These are phyloP conservation scores for Trametes pubescens DNA, from an alignment of 1,284 basidiomycete genomes.

Conservation along the genomic window DNA sequence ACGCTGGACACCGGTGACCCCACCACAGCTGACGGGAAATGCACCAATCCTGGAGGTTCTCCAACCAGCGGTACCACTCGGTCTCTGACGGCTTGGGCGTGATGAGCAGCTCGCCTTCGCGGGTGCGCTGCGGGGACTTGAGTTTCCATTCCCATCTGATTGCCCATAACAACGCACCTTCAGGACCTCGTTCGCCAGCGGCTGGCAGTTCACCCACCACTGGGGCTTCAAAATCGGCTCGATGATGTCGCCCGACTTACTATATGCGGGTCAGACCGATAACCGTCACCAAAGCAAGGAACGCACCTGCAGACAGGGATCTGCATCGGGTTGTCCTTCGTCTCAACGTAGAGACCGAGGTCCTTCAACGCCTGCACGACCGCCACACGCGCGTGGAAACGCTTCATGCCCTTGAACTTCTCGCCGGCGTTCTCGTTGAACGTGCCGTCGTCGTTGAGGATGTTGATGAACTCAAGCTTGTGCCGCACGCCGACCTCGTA, in stretches of 20 bases:
- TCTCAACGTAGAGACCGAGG: constrained; percentile 88
- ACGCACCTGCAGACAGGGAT: constrained; percentile 79
- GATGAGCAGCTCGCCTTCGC: constrained; percentile 86
- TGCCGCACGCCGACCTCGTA: constrained; percentile 95
- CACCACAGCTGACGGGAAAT: constrained; percentile 99
- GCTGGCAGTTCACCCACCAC: constrained; percentile 98
- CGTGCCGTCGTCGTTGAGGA: constrained; percentile 97
- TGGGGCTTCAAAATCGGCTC: constrained; percentile 98
- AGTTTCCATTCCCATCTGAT: background rate
- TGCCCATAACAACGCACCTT: constrained; percentile 55
- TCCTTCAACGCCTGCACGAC: constrained; percentile 91
- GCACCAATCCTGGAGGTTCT: constrained; percentile 98
- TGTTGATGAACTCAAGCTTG: constrained; percentile 93
- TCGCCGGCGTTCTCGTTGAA: constrained; percentile 92
- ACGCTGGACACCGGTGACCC: constrained; percentile 97
- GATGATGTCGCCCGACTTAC: constrained; percentile 96
- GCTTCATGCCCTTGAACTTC: constrained; percentile 91
- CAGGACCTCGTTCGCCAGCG: constrained; percentile 90
- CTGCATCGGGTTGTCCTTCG: constrained; percentile 96
- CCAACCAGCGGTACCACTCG: constrained; percentile 98
- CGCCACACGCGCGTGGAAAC: constrained; percentile 91
- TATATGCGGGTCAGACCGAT: constrained; percentile 39
- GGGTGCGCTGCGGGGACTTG: constrained; percentile 69
- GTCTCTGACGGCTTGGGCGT: constrained; percentile 87
- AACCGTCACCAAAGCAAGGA: background rate